These are phyloP conservation scores for Trypanosoma lewisi DNA, from an alignment of 208 protist species.

Conservation along the genomic window DNA sequence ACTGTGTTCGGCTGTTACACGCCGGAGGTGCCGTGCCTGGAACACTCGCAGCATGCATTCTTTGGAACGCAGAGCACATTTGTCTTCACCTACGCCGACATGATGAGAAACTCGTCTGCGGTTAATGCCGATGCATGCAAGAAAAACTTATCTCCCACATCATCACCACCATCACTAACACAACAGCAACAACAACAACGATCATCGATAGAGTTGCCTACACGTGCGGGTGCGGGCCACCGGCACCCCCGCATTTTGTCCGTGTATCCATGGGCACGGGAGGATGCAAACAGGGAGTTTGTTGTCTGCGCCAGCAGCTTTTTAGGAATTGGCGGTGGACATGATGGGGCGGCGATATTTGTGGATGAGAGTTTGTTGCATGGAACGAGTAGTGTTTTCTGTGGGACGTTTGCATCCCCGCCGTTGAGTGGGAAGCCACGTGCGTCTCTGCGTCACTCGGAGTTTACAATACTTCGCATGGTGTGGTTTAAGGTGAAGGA, in stretches of 20 bases:
- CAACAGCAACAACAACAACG: no score
- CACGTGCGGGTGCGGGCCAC: neutral
- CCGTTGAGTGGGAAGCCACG: constrained; percentile 28
- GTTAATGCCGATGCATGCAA: no score
- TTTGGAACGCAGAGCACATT: constrained; percentile 50
- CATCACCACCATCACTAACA: no score
- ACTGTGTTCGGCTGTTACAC: constrained; percentile 64
- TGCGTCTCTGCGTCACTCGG: constrained; percentile 26
- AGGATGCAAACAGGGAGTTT: constrained; percentile 35
- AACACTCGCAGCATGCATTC: constrained; percentile 39
- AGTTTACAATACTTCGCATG: constrained; percentile 38
- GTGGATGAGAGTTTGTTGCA: constrained; percentile 48
- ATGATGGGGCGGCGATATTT: constrained; percentile 50
- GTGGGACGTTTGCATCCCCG: constrained; percentile 51
- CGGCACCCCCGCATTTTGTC: constrained; percentile 10
- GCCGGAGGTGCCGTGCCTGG: constrained; percentile 43
- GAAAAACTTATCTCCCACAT: no score
- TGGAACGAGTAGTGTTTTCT: constrained; percentile 52
- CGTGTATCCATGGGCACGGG: constrained; percentile 34
- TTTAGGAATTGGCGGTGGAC: constrained; percentile 50
- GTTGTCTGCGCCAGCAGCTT: constrained; percentile 45
- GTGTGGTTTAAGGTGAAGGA: constrained; percentile 35
- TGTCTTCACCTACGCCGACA: constrained; percentile 40
- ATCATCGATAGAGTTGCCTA: neutral
- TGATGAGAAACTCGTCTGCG: neutral